These are phyloP conservation scores for Laburnicola sp. DNA, from an alignment of 2,329 filamentous ascomycete genomes.

Conservation along the genomic window DNA sequence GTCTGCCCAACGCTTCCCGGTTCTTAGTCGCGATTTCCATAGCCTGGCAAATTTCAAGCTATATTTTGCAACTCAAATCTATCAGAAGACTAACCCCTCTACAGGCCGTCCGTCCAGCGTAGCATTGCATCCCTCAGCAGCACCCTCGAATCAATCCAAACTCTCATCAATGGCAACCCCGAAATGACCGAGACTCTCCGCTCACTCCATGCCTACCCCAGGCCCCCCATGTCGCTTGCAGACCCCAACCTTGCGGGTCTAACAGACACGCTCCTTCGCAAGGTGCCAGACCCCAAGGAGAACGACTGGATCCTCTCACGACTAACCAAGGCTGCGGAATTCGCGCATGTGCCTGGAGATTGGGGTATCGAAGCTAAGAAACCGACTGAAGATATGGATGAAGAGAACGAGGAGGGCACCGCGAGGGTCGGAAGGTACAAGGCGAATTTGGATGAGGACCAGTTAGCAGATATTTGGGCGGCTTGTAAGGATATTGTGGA, in stretches of 20 bases:
- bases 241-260: slow-evolving; percentile 45
- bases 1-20: too few species aligned
- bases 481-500: slow-evolving; percentile 5
- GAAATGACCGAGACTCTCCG: slow-evolving; percentile 1
- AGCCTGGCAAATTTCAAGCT: too few species aligned
- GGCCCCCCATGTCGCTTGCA: slow-evolving; percentile 6
- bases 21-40: too few species aligned
- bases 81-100: background rate
- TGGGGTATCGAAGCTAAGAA: slow-evolving; percentile 32
- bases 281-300: slow-evolving; percentile 30
- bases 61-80: background rate
- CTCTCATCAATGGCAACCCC: slow-evolving; percentile 12
- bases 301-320: slow-evolving; percentile 37
- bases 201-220: slow-evolving; percentile 11
- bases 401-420: slow-evolving; percentile 17
- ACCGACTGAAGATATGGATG: slow-evolving; percentile 14
- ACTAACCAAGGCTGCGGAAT: slow-evolving; percentile 32
- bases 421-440: slow-evolving; percentile 17
- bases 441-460: slow-evolving; percentile 14
- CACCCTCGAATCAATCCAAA: slow-evolving; percentile 13
- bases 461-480: slow-evolving; percentile 12
- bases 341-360: slow-evolving; percentile 34
- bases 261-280: slow-evolving; percentile 29
- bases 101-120: slow-evolving; percentile 19
- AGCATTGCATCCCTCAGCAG: slow-evolving; percentile 10